Evolutionary conservation across 1,284 basidiomycete genomes (phyloP).

Genomic region (Ceraceosorus guamensis): DNA sequence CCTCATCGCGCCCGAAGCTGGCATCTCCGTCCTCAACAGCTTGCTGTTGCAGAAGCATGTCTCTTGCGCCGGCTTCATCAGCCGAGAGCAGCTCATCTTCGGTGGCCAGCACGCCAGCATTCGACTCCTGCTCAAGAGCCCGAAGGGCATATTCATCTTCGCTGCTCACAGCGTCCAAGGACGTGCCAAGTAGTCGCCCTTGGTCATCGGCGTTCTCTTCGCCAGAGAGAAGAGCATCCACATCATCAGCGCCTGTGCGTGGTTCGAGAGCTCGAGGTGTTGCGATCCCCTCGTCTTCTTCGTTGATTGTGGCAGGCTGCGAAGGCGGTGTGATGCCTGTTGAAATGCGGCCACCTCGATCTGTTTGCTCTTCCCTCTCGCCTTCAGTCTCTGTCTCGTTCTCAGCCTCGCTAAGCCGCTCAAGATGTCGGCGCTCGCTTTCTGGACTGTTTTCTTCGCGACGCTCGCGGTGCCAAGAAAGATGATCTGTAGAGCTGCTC

Average conservation of each 20-base stretch:
- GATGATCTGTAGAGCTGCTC: constrained; percentile 9
- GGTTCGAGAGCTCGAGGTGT: constrained; percentile 4
- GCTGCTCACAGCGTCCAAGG: too few species aligned
- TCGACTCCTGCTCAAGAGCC: background rate
- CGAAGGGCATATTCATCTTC: background rate
- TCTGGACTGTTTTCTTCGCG: constrained; percentile 10
- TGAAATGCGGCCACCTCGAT: background rate
- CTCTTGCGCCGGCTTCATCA: constrained; percentile 30
- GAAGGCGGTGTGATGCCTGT: too few species aligned
- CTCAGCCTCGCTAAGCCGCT: background rate
- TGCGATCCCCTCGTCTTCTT: constrained; percentile 2
- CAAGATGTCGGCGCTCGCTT: background rate
- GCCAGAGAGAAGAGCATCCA: background rate
- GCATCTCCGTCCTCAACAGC: constrained; percentile 15
- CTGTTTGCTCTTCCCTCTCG: constrained; percentile 14
- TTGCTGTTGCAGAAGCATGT: constrained; percentile 32
- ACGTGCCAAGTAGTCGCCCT: background rate
- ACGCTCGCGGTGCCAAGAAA: constrained; percentile 9
- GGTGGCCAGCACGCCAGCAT: background rate
- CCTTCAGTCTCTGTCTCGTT: constrained; percentile 24
- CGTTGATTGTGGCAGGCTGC: too few species aligned
- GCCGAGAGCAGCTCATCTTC: background rate
- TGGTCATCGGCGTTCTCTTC: too few species aligned
- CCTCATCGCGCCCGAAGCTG: constrained; percentile 11
- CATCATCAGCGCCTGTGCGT: background rate